These are phyloP conservation scores for Fusarium solani-melongenae DNA, from an alignment of 2,329 filamentous ascomycete species.

Conservation along the genomic window DNA sequence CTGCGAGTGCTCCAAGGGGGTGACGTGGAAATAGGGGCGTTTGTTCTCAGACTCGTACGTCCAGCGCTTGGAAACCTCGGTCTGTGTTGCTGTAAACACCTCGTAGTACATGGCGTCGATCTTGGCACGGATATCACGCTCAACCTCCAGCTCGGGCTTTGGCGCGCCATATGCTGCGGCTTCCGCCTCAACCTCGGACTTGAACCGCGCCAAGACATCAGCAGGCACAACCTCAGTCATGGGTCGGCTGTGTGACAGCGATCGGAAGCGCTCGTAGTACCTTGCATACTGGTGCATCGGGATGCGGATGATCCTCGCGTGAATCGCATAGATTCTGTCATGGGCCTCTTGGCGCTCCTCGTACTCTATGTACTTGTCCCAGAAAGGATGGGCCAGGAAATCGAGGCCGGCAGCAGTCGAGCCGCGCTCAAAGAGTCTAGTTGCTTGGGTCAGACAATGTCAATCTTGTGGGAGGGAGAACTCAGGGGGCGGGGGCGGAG, in stretches of 20 bases:
- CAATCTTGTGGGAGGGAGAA: conserved; percentile 41
- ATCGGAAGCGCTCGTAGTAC: conserved; percentile 92
- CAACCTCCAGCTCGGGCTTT: conserved; percentile 80
- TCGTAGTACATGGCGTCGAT: conserved; percentile 86
- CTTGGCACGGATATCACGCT: conserved; percentile 82
- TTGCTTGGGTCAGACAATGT: conserved; percentile 43
- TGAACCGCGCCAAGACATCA: conserved; percentile 75
- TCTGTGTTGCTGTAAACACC: conserved; percentile 82
- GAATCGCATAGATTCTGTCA: conserved; percentile 86
- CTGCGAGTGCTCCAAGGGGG: conserved; percentile 87
- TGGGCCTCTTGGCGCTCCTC: conserved; percentile 89
- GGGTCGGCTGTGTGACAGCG: conserved; percentile 78
- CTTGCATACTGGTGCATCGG: conserved; percentile 96
- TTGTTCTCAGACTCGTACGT: conserved; percentile 95
- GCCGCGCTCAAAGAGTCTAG: conserved; percentile 91
- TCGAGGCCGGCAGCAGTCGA: conserved; percentile 88
- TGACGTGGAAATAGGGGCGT: conserved; percentile 96
- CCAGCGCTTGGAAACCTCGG: conserved; percentile 92
- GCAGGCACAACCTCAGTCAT: conserved; percentile 77
- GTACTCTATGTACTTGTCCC: conserved; percentile 99
- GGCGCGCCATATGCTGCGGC: conserved; percentile 62
- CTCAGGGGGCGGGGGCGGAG: conserved; percentile 50
- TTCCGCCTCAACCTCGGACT: conserved; percentile 77
- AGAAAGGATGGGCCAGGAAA: conserved; percentile 94
- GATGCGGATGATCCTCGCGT: conserved; percentile 85